Conservation (phyloP, 495 filamentous ascomycete genomes). For the Penicillium soppii region DNA sequence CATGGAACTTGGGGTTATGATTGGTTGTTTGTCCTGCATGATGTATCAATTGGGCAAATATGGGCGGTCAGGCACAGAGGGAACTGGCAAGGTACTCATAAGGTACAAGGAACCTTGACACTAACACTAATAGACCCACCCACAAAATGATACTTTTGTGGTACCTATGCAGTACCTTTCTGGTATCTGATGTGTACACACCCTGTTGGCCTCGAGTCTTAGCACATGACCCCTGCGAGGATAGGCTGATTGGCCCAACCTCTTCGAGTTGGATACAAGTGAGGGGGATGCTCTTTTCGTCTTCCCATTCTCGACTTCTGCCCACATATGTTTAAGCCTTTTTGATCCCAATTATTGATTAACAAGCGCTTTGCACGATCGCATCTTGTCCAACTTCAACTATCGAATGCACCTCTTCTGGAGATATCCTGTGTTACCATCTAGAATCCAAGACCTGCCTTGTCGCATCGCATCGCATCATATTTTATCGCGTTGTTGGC, state of each 20-base stretch:
- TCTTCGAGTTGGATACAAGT: conserved; percentile 19
- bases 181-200: conserved; percentile 2
- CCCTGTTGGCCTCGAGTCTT: conserved; percentile 4
- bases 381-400: conserved; percentile 8
- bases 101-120: background rate
- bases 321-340: conserved; percentile 21
- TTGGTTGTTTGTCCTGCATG: background rate
- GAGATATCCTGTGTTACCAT: conserved; percentile 3
- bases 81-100: background rate
- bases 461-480: conserved; percentile 16
- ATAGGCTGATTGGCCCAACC: conserved; percentile 30
- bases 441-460: background rate
- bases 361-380: background rate
- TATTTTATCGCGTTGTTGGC: conserved; percentile 12
- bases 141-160: background rate
- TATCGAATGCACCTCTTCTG: conserved; percentile 6
- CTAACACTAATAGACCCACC: too few species aligned
- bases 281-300: conserved; percentile 19
- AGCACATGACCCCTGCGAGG: conserved; percentile 11
- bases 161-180: background rate
- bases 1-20: background rate
- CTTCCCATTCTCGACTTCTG: conserved; percentile 10
- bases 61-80: conserved; percentile 9
- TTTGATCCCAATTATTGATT: conserved; percentile 10
- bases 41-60: conserved; percentile 8